These are phyloP conservation scores for Backusella luteola DNA, from an alignment of 192 early-diverging fungal species.

Conservation along the genomic window DNA sequence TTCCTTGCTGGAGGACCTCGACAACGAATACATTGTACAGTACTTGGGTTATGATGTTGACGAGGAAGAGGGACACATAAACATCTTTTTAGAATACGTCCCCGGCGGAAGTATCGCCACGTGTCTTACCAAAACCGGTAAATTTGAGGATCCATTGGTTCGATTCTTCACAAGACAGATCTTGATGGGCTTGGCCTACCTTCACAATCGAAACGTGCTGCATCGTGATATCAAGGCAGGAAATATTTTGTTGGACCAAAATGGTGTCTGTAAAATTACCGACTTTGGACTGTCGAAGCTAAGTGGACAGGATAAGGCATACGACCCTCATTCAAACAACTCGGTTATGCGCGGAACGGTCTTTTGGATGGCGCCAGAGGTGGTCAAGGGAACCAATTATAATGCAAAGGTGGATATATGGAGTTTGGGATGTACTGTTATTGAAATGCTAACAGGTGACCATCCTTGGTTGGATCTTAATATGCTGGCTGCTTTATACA, in stretches of 20 bases:
- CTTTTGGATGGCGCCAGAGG: slow-evolving; percentile 97
- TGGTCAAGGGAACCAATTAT: slow-evolving; percentile 76
- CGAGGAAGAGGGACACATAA: slow-evolving; percentile 57
- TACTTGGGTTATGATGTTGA: slow-evolving; percentile 77
- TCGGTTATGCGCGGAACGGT: slow-evolving; percentile 54
- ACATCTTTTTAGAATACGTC: slow-evolving; percentile 98
- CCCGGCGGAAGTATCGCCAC: slow-evolving; percentile 87
- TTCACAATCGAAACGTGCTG: slow-evolving; percentile 74
- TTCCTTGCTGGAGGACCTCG: slow-evolving; percentile 68
- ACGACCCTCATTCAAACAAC: slow-evolving; percentile 43
- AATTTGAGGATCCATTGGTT: slow-evolving; percentile 71
- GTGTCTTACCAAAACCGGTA: slow-evolving; percentile 69
- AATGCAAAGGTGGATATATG: slow-evolving; percentile 95
- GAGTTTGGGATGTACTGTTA: slow-evolving; percentile 80
- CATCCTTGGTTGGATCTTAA: slow-evolving; percentile 68
- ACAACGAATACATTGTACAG: slow-evolving; percentile 92
- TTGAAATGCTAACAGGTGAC: slow-evolving; percentile 95
- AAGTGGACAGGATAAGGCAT: slow-evolving; percentile 47
- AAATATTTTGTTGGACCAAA: slow-evolving; percentile 75
- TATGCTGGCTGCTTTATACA: slow-evolving; percentile 54
- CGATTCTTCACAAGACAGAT: slow-evolving; percentile 81
- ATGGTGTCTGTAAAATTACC: slow-evolving; percentile 91
- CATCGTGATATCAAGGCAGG: slow-evolving; percentile 85
- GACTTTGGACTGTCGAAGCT: slow-evolving; percentile 96
- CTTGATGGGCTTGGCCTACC: slow-evolving; percentile 77